phyloP scores from a whole-genome alignment of 129 eudicot species.

The Escallonia herrerae region DNA sequence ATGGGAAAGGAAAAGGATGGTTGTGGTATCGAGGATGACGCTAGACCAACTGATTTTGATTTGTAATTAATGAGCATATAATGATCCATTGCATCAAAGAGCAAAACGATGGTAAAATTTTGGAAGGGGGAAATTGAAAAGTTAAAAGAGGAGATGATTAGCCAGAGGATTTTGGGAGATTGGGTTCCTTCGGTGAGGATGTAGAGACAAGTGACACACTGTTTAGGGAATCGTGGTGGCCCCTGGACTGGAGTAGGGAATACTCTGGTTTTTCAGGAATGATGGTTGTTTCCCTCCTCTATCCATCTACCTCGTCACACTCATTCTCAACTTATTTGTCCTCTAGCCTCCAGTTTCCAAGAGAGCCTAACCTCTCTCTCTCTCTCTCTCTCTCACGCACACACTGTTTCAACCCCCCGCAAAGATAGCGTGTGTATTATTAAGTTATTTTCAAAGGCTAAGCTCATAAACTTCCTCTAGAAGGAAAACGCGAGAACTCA shows the following conservation, averaged over 20 bases:
- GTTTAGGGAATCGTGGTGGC: slow-evolving; percentile 16
- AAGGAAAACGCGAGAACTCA: too few species aligned
- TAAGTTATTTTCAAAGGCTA: too few species aligned
- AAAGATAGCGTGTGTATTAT: too few species aligned
- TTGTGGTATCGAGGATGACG: too few species aligned
- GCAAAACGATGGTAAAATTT: neutral
- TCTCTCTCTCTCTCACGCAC: too few species aligned
- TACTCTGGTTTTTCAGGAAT: slow-evolving; percentile 15
- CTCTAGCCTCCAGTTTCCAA: too few species aligned
- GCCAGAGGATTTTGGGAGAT: slow-evolving; percentile 20
- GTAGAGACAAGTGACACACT: slow-evolving; percentile 11
- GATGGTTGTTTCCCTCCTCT: slow-evolving; percentile 9
- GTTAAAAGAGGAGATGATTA: slow-evolving; percentile 16
- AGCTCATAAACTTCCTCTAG: too few species aligned
- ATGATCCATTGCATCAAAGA: neutral
- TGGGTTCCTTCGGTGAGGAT: slow-evolving; percentile 3
- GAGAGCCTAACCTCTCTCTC: too few species aligned
- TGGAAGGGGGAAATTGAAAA: neutral
- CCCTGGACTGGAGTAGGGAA: slow-evolving; percentile 4
- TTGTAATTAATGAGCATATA: neutral
- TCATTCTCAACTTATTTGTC: neutral
- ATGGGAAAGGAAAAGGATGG: too few species aligned
- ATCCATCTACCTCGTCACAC: neutral
- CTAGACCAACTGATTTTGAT: too few species aligned
- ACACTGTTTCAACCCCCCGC: too few species aligned